Base-by-base conservation (phyloP, 495 filamentous ascomycete species). In the Penicillium arizonense region DNA sequence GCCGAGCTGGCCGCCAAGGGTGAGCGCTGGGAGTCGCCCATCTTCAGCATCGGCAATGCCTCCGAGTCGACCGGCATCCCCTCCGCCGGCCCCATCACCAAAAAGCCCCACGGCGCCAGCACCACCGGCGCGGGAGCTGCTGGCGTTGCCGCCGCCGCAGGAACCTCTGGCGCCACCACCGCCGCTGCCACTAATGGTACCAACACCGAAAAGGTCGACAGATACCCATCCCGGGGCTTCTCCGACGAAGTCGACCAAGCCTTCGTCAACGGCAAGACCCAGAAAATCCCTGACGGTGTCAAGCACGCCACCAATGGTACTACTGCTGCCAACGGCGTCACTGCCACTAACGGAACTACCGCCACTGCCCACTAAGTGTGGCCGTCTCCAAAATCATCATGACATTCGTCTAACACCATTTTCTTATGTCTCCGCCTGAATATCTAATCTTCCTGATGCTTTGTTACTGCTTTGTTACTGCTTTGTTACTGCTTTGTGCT, bases 11-110 rank as follows among this genome's bases (percentile, higher is more conserved):
- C 94, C 12, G 74, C 76, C 47, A 91, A 90, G 79, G 94, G 95
- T 44, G 87, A 97, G 59, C 86, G 85, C 69, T 98, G 94, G 94
- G 87, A 96, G 74, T 93, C 87, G 26, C 91, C 95, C 28, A 84
- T 98, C 62, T 98, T 98, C 78, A 85, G 82, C 61, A 86, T 97
- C 55, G 95, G 94, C 46, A 77, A 71, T n/a, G 90, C 93, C 6
- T 61, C 78, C 4, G 83, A 87, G 73, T 87, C 89, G 12, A 75
- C 70, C 32, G 80, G 87, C 61, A 81, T 97, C 40, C 89, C 91
- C 4, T 60, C 71, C 44, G 69, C 83, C n/a, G 77, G 79, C 1
- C 47, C 77, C 40, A 76, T 96, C 34, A 80, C 76, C 32, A 86
- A 89, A 58, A 96, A 96, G 77, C 57, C 76, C 6, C 83, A 82